Conservation (phyloP, 805 yeast genomes). For the Saccharomycopsis fibuligera region DNA sequence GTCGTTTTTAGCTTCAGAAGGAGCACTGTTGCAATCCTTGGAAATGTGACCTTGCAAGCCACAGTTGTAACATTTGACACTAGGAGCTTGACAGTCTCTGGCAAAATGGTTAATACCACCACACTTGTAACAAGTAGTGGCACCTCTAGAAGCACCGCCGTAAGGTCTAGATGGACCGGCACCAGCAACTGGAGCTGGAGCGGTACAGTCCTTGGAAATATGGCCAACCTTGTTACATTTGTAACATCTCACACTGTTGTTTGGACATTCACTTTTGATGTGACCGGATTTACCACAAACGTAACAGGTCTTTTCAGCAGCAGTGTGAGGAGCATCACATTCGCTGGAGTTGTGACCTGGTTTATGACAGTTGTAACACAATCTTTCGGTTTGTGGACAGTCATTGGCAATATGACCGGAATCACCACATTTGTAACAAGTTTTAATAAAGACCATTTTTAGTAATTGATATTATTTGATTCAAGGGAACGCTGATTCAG, state of each 20-base stretch:
- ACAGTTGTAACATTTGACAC: slow-evolving; percentile 85
- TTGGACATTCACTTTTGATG: slow-evolving; percentile 76
- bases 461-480: not conserved
- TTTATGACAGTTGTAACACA: slow-evolving; percentile 88
- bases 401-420: slow-evolving; percentile 86
- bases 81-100: slow-evolving; percentile 75
- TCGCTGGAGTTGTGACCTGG: slow-evolving; percentile 87
- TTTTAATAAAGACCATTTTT: slow-evolving; percentile 35
- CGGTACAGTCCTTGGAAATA: slow-evolving; percentile 68
- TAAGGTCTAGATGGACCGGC: slow-evolving; percentile 22
- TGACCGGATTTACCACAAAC: slow-evolving; percentile 90
- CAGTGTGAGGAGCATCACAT: slow-evolving; percentile 84
- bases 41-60: slow-evolving; percentile 81
- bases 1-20: slow-evolving; percentile 50
- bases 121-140: slow-evolving; percentile 39
- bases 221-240: slow-evolving; percentile 75
- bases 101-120: slow-evolving; percentile 76
- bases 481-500: no score
- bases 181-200: slow-evolving; percentile 33
- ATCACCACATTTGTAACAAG: slow-evolving; percentile 90
- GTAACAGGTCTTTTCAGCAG: slow-evolving; percentile 83
- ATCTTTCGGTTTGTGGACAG: slow-evolving; percentile 77
- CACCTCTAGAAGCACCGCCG: slow-evolving; percentile 36
- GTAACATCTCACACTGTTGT: slow-evolving; percentile 66
- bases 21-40: slow-evolving; percentile 37